Base-by-base conservation (phyloP, 2,329 filamentous ascomycete genomes). In the Colletotrichum sp. region DNA sequence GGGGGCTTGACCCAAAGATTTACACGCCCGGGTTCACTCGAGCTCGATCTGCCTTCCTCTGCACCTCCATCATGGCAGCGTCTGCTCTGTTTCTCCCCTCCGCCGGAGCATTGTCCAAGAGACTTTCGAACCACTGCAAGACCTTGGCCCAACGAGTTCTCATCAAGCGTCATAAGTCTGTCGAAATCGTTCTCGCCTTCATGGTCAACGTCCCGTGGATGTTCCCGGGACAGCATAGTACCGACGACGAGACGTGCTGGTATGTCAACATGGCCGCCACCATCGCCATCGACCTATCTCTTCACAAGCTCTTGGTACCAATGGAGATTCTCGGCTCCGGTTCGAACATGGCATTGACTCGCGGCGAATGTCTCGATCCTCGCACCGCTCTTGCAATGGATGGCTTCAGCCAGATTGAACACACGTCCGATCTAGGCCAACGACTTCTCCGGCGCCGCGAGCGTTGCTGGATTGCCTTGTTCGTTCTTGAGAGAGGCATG, bases 131-230 rank as follows among this genome's bases (percentile, higher is more conserved):
- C 68, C 93, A 95, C 78, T 90, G 90, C 77, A 92, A 91, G 77
- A 86, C 86, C 28, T 87, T 95, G 5, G 93, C 92, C 0, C 89
- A 92, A 30, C 88, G 90, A 32, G 89, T 95, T 59, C 91, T 93
- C 66, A 84, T 88, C 1, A 88, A 90, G 61, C 90, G 93, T 3
- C 90, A 92, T 79, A 90, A 92, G 72, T 95, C 93, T 0, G 92
- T 94, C 7, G 93, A 95, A 81, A 94, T 95, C 72, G 92, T 95
- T 0, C 85, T 95, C 2, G 93, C 92, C 0, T 95, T 95, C 80
- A 93, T 95, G 91, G 89, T 94, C 36, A 95, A 95, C 76, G 90
- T 95, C 8, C 93, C 93, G 0, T 95, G 93, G 93, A 94, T 95
- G 89, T 91, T 91, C 34, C 92, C 92, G 2, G 92, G 92, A 3